Conservation (phyloP, 495 filamentous ascomycete genomes). For the Podospora comata region DNA sequence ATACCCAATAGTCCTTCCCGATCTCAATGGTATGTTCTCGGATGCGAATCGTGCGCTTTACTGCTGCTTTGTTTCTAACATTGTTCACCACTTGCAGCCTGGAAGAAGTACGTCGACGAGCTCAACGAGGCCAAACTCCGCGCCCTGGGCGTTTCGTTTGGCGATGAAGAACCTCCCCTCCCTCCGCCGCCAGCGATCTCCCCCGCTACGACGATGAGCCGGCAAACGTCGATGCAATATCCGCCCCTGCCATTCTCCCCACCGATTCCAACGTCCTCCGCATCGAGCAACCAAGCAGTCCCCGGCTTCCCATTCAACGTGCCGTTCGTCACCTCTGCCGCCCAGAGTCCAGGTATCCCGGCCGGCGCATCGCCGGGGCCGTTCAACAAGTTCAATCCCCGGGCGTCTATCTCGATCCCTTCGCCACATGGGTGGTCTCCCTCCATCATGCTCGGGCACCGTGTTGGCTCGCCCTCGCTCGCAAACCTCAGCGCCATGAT, state of each 20-base stretch:
- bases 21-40: constrained; percentile 50
- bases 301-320: constrained; percentile 60
- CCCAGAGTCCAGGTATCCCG: constrained; percentile 56
- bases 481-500: constrained; percentile 47
- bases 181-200: constrained; percentile 52
- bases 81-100: constrained; percentile 47
- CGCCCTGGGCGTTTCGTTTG: constrained; percentile 79
- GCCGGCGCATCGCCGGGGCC: constrained; percentile 54
- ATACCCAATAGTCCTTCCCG: constrained; percentile 70
- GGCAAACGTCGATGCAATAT: constrained; percentile 61
- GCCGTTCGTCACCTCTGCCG: constrained; percentile 52
- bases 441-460: constrained; percentile 50
- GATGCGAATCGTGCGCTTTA: neutral
- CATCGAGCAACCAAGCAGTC: constrained; percentile 57
- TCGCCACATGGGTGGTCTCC: constrained; percentile 54
- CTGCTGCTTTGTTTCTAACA: neutral
- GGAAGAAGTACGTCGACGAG: constrained; percentile 77
- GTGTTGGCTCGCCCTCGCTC: constrained; percentile 57
- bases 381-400: constrained; percentile 52
- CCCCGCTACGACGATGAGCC: constrained; percentile 51
- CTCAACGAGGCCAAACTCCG: constrained; percentile 87
- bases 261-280: constrained; percentile 62
- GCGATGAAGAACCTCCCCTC: constrained; percentile 63
- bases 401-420: constrained; percentile 53
- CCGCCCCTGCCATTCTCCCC: constrained; percentile 70